Evolutionary conservation across 2,329 filamentous ascomycete genomes (phyloP), one percentile per base, ranked within the genome.

Genomic region (Fusarium cyanostomum): DNA sequence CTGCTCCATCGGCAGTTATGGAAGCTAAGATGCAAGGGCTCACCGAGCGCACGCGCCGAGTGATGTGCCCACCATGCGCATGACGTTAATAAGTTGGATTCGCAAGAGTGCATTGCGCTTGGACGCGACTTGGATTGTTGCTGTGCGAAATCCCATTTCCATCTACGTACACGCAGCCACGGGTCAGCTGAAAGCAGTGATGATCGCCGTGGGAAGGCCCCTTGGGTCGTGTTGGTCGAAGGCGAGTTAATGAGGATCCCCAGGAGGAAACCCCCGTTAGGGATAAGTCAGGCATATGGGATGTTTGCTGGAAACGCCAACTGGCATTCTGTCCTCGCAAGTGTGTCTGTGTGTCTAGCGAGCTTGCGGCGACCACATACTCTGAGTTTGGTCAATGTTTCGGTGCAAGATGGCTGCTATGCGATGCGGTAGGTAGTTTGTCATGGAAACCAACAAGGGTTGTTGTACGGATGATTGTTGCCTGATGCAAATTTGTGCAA

Each of bases 161-260:
- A 52, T 37, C 24, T 39, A 42, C 28, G 41, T 24, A 27, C 38
- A 34, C 26, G 42, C 31, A 64, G 46, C 38, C 18, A 64, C 31
- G 37, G 38, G 51, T 24, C 28, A 42, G 30, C 56, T 37, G 28
- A 43, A 52, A 63, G 43, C 16, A 55, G 45, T 31, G 39, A 33
- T 33, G 58, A 66, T 56, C 53, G 57, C 35, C 49, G 33, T 21
- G 42, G 39, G 50, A 43, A 37, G 13, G 13, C 30, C 38, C 30
- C 30, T 52, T 52, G 41, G 59, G 24, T 41, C 21, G 30, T 45
- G 33, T 50, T 35, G 48, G 42, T 42, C 39, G 42, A 51, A 48
- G 24, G 30, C 15, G 24, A 30, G 21, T 31, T 42, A 42, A 61
- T 56, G 46, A 56, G 39, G 53, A 66, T 59, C 50, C 43, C 45